phyloP scores from a whole-genome alignment of 164 flowering plant genomes.

The Aristolochia fimbriata region DNA sequence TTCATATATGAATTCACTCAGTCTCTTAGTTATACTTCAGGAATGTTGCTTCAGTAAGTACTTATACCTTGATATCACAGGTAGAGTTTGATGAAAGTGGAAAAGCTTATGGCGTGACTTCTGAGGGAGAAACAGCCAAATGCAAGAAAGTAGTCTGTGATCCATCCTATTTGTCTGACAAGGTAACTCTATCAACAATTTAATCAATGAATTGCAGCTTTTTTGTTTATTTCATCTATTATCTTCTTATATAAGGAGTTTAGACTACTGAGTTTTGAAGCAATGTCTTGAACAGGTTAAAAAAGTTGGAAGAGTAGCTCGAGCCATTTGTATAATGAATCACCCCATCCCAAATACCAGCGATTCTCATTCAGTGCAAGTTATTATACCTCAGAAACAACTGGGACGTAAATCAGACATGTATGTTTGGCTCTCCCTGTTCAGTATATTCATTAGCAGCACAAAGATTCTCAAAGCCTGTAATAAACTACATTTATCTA shows the following conservation, averaged over 20 bases:
- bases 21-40: neutral
- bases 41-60: neutral
- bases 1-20: neutral
- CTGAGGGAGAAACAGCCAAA: slow-evolving; percentile 96
- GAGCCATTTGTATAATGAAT: slow-evolving; percentile 94
- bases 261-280: neutral
- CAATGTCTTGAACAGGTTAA: slow-evolving; percentile 37
- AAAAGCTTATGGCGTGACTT: slow-evolving; percentile 79
- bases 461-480: neutral
- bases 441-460: too few relatives aligned
- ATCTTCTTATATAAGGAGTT: too few relatives aligned
- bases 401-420: slow-evolving; percentile 94
- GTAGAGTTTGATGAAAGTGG: slow-evolving; percentile 76
- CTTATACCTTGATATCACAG: slow-evolving; percentile 17
- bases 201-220: neutral
- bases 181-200: slow-evolving; percentile 27
- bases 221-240: neutral
- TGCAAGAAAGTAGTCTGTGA: slow-evolving; percentile 98
- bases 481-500: neutral
- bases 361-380: slow-evolving; percentile 86
- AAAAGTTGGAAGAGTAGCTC: slow-evolving; percentile 86
- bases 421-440: slow-evolving; percentile 27
- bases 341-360: slow-evolving; percentile 86
- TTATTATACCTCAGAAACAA: slow-evolving; percentile 95
- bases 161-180: slow-evolving; percentile 83